Evolutionary conservation across 805 yeast species (phyloP).

Genomic region (Pichia phayaonensis): DNA sequence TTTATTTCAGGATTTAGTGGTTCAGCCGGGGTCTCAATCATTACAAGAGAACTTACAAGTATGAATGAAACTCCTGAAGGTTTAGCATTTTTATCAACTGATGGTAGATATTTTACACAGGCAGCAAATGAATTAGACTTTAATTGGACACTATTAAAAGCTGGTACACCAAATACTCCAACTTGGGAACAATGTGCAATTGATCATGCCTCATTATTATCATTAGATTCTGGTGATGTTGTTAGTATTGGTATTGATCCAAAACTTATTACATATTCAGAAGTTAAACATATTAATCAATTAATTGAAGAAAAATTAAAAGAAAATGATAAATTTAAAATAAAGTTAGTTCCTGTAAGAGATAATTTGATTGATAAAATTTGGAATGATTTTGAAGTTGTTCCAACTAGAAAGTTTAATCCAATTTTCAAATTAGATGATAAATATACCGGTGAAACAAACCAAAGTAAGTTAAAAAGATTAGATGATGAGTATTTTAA

Average conservation of each 20-base stretch:
- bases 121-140: constrained; percentile 52
- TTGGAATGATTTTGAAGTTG: constrained; percentile 49
- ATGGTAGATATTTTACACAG: constrained; percentile 54
- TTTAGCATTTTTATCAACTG: constrained; percentile 48
- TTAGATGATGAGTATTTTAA: constrained; percentile 32
- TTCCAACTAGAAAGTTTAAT: constrained; percentile 49
- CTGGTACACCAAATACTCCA: constrained; percentile 41
- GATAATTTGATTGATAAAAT: constrained; percentile 43
- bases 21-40: constrained; percentile 52
- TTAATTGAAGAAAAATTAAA: constrained; percentile 26
- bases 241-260: constrained; percentile 41
- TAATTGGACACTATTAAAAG: constrained; percentile 50
- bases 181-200: constrained; percentile 55
- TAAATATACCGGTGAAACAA: constrained; percentile 59
- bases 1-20: constrained; percentile 56
- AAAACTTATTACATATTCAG: constrained; percentile 34
- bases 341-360: constrained; percentile 37
- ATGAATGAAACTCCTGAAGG: constrained; percentile 50
- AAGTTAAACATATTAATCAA: constrained; percentile 27
- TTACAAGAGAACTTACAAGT: constrained; percentile 45
- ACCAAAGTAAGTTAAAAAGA: constrained; percentile 47
- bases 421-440: constrained; percentile 43
- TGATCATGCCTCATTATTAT: constrained; percentile 41
- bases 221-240: constrained; percentile 36
- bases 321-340: constrained; percentile 25